These are phyloP conservation scores for Neopestalotiopsis sp. DNA, from an alignment of 2,329 filamentous ascomycete genomes.

Conservation along the genomic window DNA sequence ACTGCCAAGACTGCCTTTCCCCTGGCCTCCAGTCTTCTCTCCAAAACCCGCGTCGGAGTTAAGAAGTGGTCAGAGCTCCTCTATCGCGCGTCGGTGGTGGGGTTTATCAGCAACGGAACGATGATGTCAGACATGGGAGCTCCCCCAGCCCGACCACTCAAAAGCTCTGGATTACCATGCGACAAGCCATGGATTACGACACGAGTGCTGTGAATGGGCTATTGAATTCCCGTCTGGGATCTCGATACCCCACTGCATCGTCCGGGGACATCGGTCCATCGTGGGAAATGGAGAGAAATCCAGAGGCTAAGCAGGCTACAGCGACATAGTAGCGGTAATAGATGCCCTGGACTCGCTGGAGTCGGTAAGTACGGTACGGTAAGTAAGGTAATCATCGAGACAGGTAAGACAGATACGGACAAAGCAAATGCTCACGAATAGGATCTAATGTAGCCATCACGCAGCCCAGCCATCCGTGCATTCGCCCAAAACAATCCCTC, in stretches of 20 bases:
- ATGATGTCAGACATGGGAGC: slow-evolving; percentile 11
- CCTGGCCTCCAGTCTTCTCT: neutral
- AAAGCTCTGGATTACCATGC: slow-evolving; percentile 13
- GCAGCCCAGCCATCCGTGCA: neutral
- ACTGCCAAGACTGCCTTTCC: neutral
- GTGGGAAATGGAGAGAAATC: neutral
- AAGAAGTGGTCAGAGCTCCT: slow-evolving; percentile 9
- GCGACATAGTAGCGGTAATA: neutral
- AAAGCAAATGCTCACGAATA: neutral
- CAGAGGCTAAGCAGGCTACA: neutral
- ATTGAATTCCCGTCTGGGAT: slow-evolving; percentile 3
- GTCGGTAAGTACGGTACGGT: neutral
- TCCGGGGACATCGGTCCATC: neutral
- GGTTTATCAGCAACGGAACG: neutral
- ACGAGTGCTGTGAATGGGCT: slow-evolving; percentile 9
- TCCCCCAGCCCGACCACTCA: slow-evolving; percentile 6
- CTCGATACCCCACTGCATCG: neutral
- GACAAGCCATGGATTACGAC: slow-evolving; percentile 15
- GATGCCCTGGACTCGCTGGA: neutral
- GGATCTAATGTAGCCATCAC: neutral
- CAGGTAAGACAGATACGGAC: neutral
- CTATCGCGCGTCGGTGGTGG: slow-evolving; percentile 2
- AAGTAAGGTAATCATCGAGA: neutral
- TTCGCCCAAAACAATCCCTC: neutral
- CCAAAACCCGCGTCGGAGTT: neutral